Evolutionary conservation across 495 filamentous ascomycete genomes (phyloP).

Genomic region (Lasiosphaeris hirsuta): DNA sequence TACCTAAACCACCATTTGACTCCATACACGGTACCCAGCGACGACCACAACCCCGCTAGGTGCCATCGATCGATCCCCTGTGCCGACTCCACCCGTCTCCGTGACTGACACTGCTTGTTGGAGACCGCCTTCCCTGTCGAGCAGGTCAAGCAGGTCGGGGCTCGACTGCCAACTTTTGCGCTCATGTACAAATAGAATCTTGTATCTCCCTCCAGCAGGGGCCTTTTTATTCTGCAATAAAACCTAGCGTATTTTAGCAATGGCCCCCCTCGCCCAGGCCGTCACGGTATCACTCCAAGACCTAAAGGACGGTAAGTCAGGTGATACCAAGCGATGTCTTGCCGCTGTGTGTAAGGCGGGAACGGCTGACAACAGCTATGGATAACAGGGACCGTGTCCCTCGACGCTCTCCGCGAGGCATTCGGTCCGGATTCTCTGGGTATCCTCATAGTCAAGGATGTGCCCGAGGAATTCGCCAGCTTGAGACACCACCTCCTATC

Average conservation of each 20-base stretch:
- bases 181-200: background rate
- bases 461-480: conserved; percentile 63
- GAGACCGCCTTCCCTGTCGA: background rate
- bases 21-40: no score
- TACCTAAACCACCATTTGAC: no score
- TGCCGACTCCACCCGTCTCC: background rate
- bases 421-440: conserved; percentile 91
- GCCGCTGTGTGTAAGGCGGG: background rate
- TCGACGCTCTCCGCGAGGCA: conserved; percentile 71
- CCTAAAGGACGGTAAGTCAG: conserved; percentile 45
- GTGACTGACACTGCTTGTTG: background rate
- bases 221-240: no score
- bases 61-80: no score
- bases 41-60: no score
- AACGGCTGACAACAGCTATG: background rate
- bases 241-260: conserved; percentile 12
- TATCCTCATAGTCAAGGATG: conserved; percentile 85
- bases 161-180: background rate
- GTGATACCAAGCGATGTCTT: background rate
- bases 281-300: conserved; percentile 52
- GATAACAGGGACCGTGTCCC: conserved; percentile 60
- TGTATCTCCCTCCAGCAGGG: no score
- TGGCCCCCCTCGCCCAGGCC: conserved; percentile 44
- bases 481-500: conserved; percentile 74
- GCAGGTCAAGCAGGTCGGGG: background rate